Percentiles rank a stretch among this genome's conserved stretches.
Evolutionary conservation across 2,329 filamentous ascomycete genomes (phyloP).

Genomic region (Akanthomyces muscarius): DNA sequence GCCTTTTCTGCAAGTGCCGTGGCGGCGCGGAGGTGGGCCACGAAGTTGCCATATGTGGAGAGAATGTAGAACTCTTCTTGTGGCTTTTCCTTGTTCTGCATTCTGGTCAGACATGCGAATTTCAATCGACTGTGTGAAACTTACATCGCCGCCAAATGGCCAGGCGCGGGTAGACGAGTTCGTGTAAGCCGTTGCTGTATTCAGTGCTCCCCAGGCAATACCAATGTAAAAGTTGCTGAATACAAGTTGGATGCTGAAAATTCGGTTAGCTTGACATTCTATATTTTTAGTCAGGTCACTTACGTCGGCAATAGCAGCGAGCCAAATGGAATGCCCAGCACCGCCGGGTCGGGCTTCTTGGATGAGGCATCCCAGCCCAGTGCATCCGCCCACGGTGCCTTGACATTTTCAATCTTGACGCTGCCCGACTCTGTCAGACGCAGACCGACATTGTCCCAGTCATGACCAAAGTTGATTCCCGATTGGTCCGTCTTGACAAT

Average conservation of each 20-base stretch:
- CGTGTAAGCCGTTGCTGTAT: constrained; percentile 54
- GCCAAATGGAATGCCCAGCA: constrained; percentile 51
- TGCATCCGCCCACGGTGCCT: constrained; percentile 56
- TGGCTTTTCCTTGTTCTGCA: constrained; percentile 49
- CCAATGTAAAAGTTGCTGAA: constrained; percentile 64
- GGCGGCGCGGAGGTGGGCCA: constrained; percentile 57
- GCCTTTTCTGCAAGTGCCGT: constrained; percentile 56
- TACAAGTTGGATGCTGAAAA: constrained; percentile 55
- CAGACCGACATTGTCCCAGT: constrained; percentile 63
- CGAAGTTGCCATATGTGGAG: constrained; percentile 59
- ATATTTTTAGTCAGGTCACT: constrained; percentile 15
- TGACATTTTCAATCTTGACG: constrained; percentile 56
- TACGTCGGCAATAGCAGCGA: constrained; percentile 56
- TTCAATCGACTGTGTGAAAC: constrained; percentile 12
- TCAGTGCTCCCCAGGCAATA: constrained; percentile 56
- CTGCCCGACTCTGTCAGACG: constrained; percentile 61
- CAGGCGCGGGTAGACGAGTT: constrained; percentile 54
- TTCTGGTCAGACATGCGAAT: constrained; percentile 1
- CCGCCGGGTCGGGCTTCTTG: constrained; percentile 46
- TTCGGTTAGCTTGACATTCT: not conserved
- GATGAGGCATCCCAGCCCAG: constrained; percentile 53
- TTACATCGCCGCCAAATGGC: constrained; percentile 59
- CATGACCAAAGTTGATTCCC: constrained; percentile 55
- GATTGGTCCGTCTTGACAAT: constrained; percentile 54
- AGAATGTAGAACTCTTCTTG: constrained; percentile 64